phyloP scores from a whole-genome alignment of 345 rosid genomes.

The Pugionium dolabratum region DNA sequence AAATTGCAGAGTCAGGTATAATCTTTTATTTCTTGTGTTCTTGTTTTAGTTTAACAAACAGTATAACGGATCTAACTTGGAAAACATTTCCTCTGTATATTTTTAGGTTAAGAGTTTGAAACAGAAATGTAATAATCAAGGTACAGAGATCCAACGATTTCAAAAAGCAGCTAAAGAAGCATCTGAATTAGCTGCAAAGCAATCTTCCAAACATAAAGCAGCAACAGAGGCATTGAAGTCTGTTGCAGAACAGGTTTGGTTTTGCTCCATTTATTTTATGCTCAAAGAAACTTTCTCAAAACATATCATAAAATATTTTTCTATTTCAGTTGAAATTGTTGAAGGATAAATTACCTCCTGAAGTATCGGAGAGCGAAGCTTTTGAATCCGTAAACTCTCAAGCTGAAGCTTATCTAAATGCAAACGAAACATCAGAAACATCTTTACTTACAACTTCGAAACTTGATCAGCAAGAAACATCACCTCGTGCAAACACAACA shows the following conservation, averaged over 20 bases:
- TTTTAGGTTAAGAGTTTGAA: constrained; percentile 64
- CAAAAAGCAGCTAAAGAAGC: constrained; percentile 51
- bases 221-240: constrained; percentile 60
- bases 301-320: constrained; percentile 17
- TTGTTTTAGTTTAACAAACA: background rate
- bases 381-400: constrained; percentile 54
- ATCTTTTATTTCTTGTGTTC: background rate
- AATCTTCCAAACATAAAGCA: constrained; percentile 53
- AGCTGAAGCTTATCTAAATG: constrained; percentile 52
- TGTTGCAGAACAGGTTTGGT: constrained; percentile 51
- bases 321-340: constrained; percentile 59
- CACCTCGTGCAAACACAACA: constrained; percentile 37
- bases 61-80: background rate
- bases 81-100: background rate
- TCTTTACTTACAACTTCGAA: constrained; percentile 25
- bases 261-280: constrained; percentile 31
- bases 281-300: background rate
- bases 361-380: constrained; percentile 52
- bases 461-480: constrained; percentile 33
- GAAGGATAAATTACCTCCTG: constrained; percentile 57
- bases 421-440: constrained; percentile 34
- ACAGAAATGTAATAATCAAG: constrained; percentile 64
- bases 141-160: constrained; percentile 55
- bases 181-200: constrained; percentile 47
- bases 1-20: constrained; percentile 77